phyloP scores from a whole-genome alignment of 2,329 filamentous ascomycete species.

The Lachnellula subtilissima region DNA sequence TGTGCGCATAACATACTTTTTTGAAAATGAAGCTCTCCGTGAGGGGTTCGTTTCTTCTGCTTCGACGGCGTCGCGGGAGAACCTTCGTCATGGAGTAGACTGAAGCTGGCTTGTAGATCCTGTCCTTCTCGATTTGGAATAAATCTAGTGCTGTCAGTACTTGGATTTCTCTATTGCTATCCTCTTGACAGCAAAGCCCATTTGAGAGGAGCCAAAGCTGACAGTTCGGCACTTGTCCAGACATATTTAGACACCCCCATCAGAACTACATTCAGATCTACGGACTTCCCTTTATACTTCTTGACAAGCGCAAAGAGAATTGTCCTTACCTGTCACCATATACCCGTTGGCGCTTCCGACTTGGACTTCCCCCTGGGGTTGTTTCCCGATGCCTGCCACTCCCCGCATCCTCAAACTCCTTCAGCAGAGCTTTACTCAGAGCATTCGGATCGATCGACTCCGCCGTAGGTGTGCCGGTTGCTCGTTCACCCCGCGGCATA shows the following conservation, averaged over 20 bases:
- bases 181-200: not conserved
- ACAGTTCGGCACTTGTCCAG: not conserved
- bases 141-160: slow-evolving; percentile 57
- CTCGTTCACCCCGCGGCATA: slow-evolving; percentile 16
- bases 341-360: slow-evolving; percentile 62
- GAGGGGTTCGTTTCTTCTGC: slow-evolving; percentile 76
- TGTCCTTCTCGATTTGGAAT: slow-evolving; percentile 92
- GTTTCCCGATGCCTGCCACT: slow-evolving; percentile 53
- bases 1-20: slow-evolving; percentile 58
- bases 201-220: not conserved
- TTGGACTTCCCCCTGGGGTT: slow-evolving; percentile 61
- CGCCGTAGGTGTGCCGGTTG: slow-evolving; percentile 9
- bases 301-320: not conserved
- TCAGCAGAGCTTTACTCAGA: slow-evolving; percentile 52
- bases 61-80: slow-evolving; percentile 88
- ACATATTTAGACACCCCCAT: not conserved
- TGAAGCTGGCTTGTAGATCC: slow-evolving; percentile 90
- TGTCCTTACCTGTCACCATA: slow-evolving; percentile 50
- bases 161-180: not conserved
- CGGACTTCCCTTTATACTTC: not conserved
- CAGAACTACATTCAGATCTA: not conserved
- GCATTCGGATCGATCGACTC: slow-evolving; percentile 46
- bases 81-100: slow-evolving; percentile 82
- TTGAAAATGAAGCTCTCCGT: slow-evolving; percentile 91
- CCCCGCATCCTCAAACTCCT: slow-evolving; percentile 56